These are phyloP conservation scores for Zygnema circumcarinatum DNA, from an alignment of 139 green algal genomes.

Conservation along the genomic window DNA sequence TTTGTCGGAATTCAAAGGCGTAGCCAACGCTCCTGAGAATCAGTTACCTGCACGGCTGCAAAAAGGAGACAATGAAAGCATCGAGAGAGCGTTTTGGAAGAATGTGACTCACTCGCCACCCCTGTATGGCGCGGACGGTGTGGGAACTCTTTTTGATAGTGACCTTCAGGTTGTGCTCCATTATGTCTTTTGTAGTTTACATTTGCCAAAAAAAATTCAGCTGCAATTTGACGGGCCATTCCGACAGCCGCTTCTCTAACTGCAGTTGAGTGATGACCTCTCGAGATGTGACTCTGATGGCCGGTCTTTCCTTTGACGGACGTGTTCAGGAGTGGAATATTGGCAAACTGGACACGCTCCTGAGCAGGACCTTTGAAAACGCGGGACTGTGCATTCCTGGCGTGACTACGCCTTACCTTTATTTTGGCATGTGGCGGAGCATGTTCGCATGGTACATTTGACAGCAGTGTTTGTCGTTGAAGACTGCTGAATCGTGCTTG, in stretches of 20 bases:
- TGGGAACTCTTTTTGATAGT: conserved; percentile 77
- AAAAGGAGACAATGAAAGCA: not conserved
- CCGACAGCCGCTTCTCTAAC: too few relatives aligned
- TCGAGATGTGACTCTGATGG: too few relatives aligned
- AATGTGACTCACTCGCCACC: conserved; percentile 73
- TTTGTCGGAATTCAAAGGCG: conserved; percentile 63
- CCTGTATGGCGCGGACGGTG: conserved; percentile 85
- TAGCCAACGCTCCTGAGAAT: conserved; percentile 14
- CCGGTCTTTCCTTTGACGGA: too few relatives aligned
- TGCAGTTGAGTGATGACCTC: too few relatives aligned
- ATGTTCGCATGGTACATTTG: conserved; percentile 76
- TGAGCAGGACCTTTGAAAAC: conserved; percentile 70
- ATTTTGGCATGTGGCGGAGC: conserved; percentile 84
- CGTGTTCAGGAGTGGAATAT: conserved; percentile 85
- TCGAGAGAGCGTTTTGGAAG: conserved; percentile 82
- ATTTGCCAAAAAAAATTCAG: conserved; percentile 10
- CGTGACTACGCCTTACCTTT: conserved; percentile 85
- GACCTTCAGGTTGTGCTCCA: conserved; percentile 23
- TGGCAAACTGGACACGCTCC: conserved; percentile 72
- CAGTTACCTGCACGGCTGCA: not conserved
- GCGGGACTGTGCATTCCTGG: conserved; percentile 73
- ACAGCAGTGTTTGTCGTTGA: not conserved
- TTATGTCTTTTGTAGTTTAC: not conserved
- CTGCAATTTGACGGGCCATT: too few relatives aligned
- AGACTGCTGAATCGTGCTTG: not conserved